Evolutionary conservation across 2,329 filamentous ascomycete genomes (phyloP).

Genomic region (Didymella lethalis): DNA sequence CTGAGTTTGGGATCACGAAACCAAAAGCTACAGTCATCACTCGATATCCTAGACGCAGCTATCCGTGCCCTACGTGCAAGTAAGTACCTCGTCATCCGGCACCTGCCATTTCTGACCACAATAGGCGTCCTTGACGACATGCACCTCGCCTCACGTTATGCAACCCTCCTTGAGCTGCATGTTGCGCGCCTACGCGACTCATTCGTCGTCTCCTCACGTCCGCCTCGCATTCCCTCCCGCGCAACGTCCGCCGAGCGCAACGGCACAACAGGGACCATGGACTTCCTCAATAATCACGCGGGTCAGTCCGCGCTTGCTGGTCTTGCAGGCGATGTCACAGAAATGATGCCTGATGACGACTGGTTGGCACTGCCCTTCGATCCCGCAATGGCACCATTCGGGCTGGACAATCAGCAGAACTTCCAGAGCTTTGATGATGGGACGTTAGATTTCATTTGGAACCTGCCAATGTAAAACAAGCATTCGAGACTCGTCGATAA

Average conservation of each 20-base stretch:
- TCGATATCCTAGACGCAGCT: conserved; percentile 58
- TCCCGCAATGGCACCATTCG: conserved; percentile 51
- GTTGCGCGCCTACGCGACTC: conserved; percentile 49
- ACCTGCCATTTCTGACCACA: conserved; percentile 10
- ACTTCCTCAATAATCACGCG: conserved; percentile 48
- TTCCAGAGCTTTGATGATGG: conserved; percentile 52
- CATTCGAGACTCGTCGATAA: too few species aligned
- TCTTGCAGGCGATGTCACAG: conserved; percentile 46
- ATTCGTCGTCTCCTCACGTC: conserved; percentile 49
- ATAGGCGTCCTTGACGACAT: conserved; percentile 59
- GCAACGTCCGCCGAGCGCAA: conserved; percentile 42
- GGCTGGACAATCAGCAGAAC: conserved; percentile 43
- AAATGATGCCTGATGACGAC: conserved; percentile 49
- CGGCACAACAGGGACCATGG: conserved; percentile 43
- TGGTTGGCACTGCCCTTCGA: conserved; percentile 52
- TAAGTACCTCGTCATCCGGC: conserved; percentile 11
- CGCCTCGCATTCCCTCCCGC: conserved; percentile 46
- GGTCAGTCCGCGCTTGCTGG: conserved; percentile 47
- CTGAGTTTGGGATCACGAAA: conserved; percentile 60
- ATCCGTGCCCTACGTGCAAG: conserved; percentile 59
- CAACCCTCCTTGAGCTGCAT: conserved; percentile 56
- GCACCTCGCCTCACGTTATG: conserved; percentile 61
- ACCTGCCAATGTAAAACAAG: conserved; percentile 40
- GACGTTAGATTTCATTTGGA: conserved; percentile 52
- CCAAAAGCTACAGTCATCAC: conserved; percentile 58